Evolutionary conservation across 2,329 filamentous ascomycete species (phyloP), one percentile per base, ranked within the genome.

Genomic region (Microdochium bolleyi): DNA sequence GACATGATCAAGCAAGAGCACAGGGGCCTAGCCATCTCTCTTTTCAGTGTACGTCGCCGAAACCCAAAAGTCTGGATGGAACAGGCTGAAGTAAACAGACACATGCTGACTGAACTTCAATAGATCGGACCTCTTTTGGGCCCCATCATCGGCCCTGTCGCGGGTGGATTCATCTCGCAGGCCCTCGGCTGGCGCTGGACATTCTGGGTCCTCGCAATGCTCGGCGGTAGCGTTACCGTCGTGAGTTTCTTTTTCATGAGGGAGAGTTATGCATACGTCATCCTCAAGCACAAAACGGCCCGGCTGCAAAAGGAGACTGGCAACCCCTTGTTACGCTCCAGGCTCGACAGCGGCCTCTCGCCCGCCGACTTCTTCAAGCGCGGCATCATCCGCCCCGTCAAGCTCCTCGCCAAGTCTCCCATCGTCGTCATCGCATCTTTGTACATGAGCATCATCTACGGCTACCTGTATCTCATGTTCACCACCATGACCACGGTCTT

Each of bases 1-100:
- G 86, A 89, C 62, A 73, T 88, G 66, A 75, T 87, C 25, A 61
- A 64, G 0, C 75, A 76, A 49, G 78, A 83, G 59, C 73, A 80
- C 57, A 74, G 83, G 37, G 82, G 79, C 13, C 67, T 70, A 3
- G 79, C 79, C 51, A 84, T 86, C 79, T 72, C 75, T 1, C 67
- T 62, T 10, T 78, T 72, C 52, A 65, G 16, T 66, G 30, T 63
- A 76, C 22, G 74, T 73, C 0, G 72, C 73, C 10, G 62, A 5
- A 24, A 61, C 63, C 2, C n/a, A n/a, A 5, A n/a, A 3, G 16
- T 5, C 24, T 49, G 3, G 21, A 30, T 49, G 48, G 19, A n/a
- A n/a, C 27, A 41, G 37, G 13, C 19, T 34, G 30, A 34, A 34
- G 16, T 34, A 34, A 9, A 34, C 9, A 41, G 13, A 41, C 37